Evolutionary conservation across 2,329 filamentous ascomycete species (phyloP), one percentile per base, ranked within the genome.

Genomic region (Rugonectria rugulosa): DNA sequence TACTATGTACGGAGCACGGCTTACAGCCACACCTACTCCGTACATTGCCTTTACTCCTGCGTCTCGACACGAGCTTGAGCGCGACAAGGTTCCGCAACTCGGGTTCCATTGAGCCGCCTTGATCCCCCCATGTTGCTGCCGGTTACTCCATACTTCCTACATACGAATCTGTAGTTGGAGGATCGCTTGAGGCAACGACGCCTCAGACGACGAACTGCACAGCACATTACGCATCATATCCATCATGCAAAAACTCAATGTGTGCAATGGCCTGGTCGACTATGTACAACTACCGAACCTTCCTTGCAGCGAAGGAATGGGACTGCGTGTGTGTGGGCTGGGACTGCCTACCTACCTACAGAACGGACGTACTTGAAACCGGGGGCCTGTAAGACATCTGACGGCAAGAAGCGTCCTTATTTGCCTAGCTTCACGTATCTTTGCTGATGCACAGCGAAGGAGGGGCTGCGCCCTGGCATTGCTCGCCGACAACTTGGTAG

Each of bases 81-180:
- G 58, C 48, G 61, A 60, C 63, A 62, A 51, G 57, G 63, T 66
- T 65, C 64, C 47, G 59, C 59, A 46, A 61, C 57, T 60, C 59
- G 46, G 56, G 47, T 42, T 57, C 48, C 42, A 55, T 54, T 57
- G 58, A 40, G 49, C 47, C 50, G 48, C 34, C 57, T 44, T 60
- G 21, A 32, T 3, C 31, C 15, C 32, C 17, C 10, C 12, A 27
- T 19, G 34, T 20, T 14, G 5, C 32, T 38, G 21, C 32, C 46
- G 41, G 40, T 46, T 46, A 31, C 31, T 36, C n/a, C 43, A 20
- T n/a, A 12, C 34, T n/a, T n/a, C n/a, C n/a, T n/a, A n/a, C n/a
- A n/a, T n/a, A n/a, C n/a, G n/a, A n/a, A 43, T 43, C 27, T 29
- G 20, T 34, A 45, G 15, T 24, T 45, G 12, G 12, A 38, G 40